Conservation (phyloP, 805 yeast genomes). For the Zygosaccharomyces bailii region DNA sequence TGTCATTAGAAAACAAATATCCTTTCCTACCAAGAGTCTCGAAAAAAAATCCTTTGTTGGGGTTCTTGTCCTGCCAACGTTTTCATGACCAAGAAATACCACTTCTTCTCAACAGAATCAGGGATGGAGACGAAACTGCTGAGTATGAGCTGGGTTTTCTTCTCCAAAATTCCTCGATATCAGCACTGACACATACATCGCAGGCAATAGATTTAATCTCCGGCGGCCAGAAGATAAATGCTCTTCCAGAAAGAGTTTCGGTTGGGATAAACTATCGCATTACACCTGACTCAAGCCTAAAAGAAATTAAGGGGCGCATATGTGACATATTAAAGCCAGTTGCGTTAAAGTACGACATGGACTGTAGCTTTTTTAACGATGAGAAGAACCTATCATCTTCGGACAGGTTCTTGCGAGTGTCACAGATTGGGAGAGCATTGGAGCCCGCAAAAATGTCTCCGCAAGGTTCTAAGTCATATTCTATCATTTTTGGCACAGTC, state of each 20-base stretch:
- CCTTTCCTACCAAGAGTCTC: slow-evolving; percentile 8
- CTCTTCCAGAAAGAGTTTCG: slow-evolving; percentile 9
- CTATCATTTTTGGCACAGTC: slow-evolving; percentile 6
- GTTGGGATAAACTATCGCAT: slow-evolving; percentile 6
- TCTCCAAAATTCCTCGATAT: slow-evolving; percentile 6
- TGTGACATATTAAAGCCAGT: slow-evolving; percentile 3
- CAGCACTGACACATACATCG: slow-evolving; percentile 6
- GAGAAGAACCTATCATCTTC: neutral
- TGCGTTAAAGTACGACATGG: slow-evolving; percentile 1
- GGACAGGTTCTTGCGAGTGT: slow-evolving; percentile 3
- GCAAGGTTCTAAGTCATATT: slow-evolving; percentile 5
- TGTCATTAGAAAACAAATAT: slow-evolving; percentile 4
- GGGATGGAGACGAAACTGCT: slow-evolving; percentile 5
- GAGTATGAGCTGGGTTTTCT: slow-evolving; percentile 5
- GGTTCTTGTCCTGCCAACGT: slow-evolving; percentile 1
- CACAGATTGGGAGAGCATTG: slow-evolving; percentile 8
- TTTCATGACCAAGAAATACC: slow-evolving; percentile 3
- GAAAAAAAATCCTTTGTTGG: neutral
- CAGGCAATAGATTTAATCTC: slow-evolving; percentile 7
- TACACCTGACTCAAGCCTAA: slow-evolving; percentile 6
- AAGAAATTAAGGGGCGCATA: slow-evolving; percentile 5
- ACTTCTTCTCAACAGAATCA: neutral
- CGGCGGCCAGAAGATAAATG: slow-evolving; percentile 10
- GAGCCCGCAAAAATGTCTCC: slow-evolving; percentile 8
- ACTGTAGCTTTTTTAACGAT: slow-evolving; percentile 1